A percentile compares a stretch with the other conserved stretches of the same genome.
phyloP scores from a whole-genome alignment of 805 yeast genomes.

The Candida fluviatilis region DNA sequence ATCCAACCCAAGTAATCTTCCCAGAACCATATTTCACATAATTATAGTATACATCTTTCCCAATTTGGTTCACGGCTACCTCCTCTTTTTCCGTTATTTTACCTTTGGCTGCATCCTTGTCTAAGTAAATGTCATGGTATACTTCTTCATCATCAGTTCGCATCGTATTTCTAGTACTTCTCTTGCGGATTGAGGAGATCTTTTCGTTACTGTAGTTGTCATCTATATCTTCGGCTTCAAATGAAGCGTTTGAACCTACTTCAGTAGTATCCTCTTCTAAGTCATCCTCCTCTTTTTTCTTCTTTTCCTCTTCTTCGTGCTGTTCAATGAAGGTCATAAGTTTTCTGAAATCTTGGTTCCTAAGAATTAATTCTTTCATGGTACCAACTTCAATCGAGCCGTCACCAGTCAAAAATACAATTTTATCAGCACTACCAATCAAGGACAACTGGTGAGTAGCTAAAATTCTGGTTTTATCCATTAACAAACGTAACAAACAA shows the following conservation, averaged over 20 bases:
- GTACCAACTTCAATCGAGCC: constrained; percentile 61
- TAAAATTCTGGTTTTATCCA: constrained; percentile 59
- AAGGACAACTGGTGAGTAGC: constrained; percentile 84
- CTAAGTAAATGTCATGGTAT: constrained; percentile 6
- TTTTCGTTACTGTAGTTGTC: constrained; percentile 2
- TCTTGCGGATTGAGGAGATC: constrained; percentile 3
- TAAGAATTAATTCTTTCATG: constrained; percentile 44
- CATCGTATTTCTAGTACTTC: constrained; percentile 5
- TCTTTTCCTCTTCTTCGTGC: constrained; percentile 10
- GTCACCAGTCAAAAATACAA: constrained; percentile 66
- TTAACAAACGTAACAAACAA: constrained; percentile 59
- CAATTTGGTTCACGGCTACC: constrained; percentile 49
- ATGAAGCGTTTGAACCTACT: constrained; percentile 1
- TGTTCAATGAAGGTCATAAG: constrained; percentile 35
- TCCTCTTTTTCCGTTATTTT: constrained; percentile 43
- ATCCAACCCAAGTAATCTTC: constrained; percentile 13
- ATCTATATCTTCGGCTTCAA: neutral
- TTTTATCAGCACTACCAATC: constrained; percentile 62
- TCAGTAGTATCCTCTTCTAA: constrained; percentile 14
- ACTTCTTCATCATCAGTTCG: constrained; percentile 2
- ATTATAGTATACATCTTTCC: constrained; percentile 25
- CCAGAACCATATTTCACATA: constrained; percentile 30
- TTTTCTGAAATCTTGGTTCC: constrained; percentile 31
- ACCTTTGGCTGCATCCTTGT: constrained; percentile 11
- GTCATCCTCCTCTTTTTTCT: constrained; percentile 11